Evolutionary conservation across 225 moss, liverwort and hornwort genomes (phyloP).

Genomic region (Ulota crispa): DNA sequence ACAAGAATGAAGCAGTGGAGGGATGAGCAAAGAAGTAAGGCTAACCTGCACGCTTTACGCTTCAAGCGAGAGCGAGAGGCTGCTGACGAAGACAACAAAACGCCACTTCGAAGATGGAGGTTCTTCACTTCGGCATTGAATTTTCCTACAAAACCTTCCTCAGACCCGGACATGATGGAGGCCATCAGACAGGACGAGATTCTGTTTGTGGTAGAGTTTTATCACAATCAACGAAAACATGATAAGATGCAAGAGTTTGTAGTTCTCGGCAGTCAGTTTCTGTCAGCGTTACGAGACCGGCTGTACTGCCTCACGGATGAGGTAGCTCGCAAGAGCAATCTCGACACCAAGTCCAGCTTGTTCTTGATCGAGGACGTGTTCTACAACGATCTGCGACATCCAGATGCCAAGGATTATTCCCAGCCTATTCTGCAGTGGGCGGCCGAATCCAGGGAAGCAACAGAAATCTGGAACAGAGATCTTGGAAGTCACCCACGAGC

Average conservation of each 20-base stretch:
- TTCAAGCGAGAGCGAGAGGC: constrained; percentile 61
- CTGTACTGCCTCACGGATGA: constrained; percentile 90
- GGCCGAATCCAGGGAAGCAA: constrained; percentile 60
- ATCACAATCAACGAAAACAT: constrained; percentile 67
- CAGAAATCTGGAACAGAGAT: constrained; percentile 69
- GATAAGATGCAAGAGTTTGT: constrained; percentile 91
- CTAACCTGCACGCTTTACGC: constrained; percentile 68
- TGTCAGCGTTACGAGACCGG: constrained; percentile 79
- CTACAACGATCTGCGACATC: constrained; percentile 78
- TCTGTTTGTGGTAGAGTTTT: constrained; percentile 76
- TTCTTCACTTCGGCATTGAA: constrained; percentile 58
- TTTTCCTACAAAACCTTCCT: constrained; percentile 45
- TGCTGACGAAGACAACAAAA: constrained; percentile 48
- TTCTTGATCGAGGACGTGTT: constrained; percentile 91
- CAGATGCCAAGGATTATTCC: constrained; percentile 74
- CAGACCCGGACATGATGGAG: constrained; percentile 40
- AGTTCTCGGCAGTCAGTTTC: constrained; percentile 75
- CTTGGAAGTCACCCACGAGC: constrained; percentile 53
- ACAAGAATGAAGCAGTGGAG: constrained; percentile 71
- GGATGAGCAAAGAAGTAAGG: constrained; percentile 53
- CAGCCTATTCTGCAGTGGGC: constrained; percentile 77
- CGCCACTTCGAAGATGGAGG: constrained; percentile 50
- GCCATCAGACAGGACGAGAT: constrained; percentile 54
- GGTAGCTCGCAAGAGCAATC: constrained; percentile 59
- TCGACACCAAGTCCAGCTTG: constrained; percentile 74